Conservation (phyloP, 768 basidiomycete genomes). For the Tylopilus intermedius region DNA sequence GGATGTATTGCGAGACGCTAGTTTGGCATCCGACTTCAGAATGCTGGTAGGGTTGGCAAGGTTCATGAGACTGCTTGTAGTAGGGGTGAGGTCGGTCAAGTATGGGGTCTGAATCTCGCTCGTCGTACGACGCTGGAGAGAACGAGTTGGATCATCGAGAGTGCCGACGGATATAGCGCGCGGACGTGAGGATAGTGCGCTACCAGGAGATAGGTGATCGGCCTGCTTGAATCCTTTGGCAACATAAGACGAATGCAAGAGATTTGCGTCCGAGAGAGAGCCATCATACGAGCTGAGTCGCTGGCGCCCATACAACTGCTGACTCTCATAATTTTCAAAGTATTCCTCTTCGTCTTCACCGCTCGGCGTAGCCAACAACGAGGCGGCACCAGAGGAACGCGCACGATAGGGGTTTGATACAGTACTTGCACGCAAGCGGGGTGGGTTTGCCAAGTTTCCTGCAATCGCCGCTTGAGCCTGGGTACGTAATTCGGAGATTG, state of each 20-base stretch:
- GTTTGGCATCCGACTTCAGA: conserved; percentile 55
- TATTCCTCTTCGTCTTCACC: conserved; percentile 73
- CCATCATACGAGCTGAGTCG: conserved; percentile 61
- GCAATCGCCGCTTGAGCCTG: conserved; percentile 90
- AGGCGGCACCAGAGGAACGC: conserved; percentile 53
- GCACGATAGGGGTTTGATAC: conserved; percentile 89
- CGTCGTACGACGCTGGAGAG: conserved; percentile 60
- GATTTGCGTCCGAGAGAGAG: conserved; percentile 45
- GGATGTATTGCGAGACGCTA: conserved; percentile 39
- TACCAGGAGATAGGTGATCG: conserved; percentile 57
- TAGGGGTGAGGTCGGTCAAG: conserved; percentile 49
- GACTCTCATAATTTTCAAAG: conserved; percentile 54
- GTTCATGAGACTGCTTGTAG: conserved; percentile 24
- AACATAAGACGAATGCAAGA: conserved; percentile 56
- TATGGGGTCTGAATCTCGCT: conserved; percentile 54
- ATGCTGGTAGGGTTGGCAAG: conserved; percentile 38
- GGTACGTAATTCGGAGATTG: conserved; percentile 81
- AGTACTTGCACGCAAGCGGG: conserved; percentile 82
- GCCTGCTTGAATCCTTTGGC: conserved; percentile 68
- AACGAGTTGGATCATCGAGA: conserved; percentile 73
- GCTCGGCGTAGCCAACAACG: conserved; percentile 57
- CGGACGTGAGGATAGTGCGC: conserved; percentile 48
- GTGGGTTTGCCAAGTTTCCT: conserved; percentile 72
- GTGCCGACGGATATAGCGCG: conserved; percentile 87
- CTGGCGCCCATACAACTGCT: conserved; percentile 44